A percentile compares a stretch with the other conserved stretches of the same genome.
phyloP scores from a whole-genome alignment of 2,329 filamentous ascomycete species.

The Ophiocordyceps camponoti-floridani region DNA sequence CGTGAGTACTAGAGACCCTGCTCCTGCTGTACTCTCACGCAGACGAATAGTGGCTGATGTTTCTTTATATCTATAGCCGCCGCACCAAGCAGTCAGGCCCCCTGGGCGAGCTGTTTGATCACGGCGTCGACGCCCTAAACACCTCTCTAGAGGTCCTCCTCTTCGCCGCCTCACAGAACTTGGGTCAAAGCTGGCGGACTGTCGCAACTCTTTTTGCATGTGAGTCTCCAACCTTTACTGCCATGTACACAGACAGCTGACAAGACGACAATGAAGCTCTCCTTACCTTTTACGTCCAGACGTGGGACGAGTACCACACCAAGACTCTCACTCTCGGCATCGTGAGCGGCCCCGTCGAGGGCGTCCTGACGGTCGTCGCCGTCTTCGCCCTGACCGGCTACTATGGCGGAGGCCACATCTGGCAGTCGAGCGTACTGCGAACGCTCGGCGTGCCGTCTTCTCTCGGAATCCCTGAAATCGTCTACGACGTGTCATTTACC shows the following conservation, averaged over 20 bases:
- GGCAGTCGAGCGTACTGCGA: constrained; percentile 66
- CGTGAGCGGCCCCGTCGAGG: constrained; percentile 88
- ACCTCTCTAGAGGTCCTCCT: constrained; percentile 85
- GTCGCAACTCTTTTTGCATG: constrained; percentile 69
- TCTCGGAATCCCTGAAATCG: constrained; percentile 43
- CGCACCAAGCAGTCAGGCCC: constrained; percentile 86
- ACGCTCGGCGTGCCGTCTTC: constrained; percentile 50
- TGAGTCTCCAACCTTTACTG: constrained; percentile 20
- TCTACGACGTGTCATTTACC: constrained; percentile 74
- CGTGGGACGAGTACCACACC: constrained; percentile 98
- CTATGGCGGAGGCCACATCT: constrained; percentile 80
- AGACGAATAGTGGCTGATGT: background rate
- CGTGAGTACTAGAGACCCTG: constrained; percentile 35
- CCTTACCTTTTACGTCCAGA: constrained; percentile 96
- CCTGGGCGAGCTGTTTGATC: constrained; percentile 90
- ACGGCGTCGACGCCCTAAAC: constrained; percentile 92
- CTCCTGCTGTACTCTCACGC: background rate
- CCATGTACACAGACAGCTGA: constrained; percentile 1
- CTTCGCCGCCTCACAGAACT: constrained; percentile 81
- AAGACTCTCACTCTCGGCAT: constrained; percentile 85
- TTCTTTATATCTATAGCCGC: constrained; percentile 30
- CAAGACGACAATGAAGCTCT: constrained; percentile 38
- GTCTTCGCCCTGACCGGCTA: constrained; percentile 74
- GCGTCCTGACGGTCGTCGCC: constrained; percentile 64
- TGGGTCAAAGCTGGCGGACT: constrained; percentile 84